Evolutionary conservation across 306 rosid genomes (phyloP).

Genomic region (Carpinus fangiana): DNA sequence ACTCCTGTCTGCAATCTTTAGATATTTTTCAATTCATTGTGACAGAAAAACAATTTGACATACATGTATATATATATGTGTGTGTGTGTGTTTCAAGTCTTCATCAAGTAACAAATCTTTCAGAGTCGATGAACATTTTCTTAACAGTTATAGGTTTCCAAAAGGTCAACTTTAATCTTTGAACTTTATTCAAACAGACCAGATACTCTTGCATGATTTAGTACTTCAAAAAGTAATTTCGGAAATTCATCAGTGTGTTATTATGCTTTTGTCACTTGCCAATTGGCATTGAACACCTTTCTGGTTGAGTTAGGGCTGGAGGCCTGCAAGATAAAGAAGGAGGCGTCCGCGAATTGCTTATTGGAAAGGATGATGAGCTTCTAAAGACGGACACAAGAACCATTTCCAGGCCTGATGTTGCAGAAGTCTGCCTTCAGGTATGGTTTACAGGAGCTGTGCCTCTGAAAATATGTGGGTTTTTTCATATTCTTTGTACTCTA

Average conservation of each 20-base stretch:
- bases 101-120: neutral
- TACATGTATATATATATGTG: neutral
- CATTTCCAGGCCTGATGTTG: constrained; percentile 82
- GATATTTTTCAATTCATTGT: neutral
- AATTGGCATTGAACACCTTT: constrained; percentile 1
- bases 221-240: neutral
- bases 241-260: neutral
- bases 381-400: constrained; percentile 81
- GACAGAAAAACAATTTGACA: neutral
- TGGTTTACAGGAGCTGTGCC: neutral
- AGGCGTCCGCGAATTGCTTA: constrained; percentile 69
- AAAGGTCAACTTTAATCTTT: neutral
- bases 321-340: constrained; percentile 91
- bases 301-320: constrained; percentile 69
- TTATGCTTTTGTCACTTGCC: neutral
- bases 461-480: neutral
- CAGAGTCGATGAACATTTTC: neutral
- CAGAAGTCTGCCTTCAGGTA: constrained; percentile 95
- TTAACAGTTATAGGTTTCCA: neutral
- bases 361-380: constrained; percentile 92
- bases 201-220: neutral
- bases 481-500: neutral
- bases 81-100: neutral
- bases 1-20: neutral
- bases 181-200: neutral